Conservation (phyloP, 139 green algal species). For the Asterochloris erici region DNA sequence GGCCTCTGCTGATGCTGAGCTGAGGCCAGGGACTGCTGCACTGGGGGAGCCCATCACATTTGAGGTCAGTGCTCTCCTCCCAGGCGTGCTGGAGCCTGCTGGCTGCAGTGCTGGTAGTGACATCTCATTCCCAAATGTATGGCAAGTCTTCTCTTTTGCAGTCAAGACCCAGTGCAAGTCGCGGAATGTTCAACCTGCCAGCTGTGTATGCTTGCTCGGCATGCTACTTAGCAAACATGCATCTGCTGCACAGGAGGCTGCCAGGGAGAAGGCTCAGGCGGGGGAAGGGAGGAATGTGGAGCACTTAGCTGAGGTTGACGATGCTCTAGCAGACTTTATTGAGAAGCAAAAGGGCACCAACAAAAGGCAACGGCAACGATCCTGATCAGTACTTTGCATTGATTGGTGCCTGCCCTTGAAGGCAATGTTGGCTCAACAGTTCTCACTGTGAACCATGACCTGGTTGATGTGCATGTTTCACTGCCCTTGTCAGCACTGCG, state of each 20-base stretch:
- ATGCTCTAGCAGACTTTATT: neutral
- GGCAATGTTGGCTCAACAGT: no score
- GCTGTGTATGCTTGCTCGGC: no score
- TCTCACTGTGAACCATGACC: no score
- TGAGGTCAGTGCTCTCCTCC: neutral
- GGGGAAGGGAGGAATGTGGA: conserved; percentile 74
- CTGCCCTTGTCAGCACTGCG: no score
- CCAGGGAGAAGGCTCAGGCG: conserved; percentile 62
- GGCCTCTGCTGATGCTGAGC: neutral
- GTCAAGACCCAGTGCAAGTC: no score
- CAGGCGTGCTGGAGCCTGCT: neutral
- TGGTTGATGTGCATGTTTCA: no score
- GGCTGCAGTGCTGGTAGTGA: neutral
- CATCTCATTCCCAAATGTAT: neutral
- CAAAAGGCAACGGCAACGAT: no score
- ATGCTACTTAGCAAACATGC: neutral
- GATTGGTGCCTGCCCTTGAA: no score
- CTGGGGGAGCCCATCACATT: neutral
- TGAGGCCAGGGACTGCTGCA: neutral
- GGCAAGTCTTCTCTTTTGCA: no score
- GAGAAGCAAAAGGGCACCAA: no score
- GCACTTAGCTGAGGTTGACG: conserved; percentile 68
- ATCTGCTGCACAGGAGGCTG: conserved; percentile 43
- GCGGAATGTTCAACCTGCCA: no score
- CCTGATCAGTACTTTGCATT: no score